Evolutionary conservation across 2,329 filamentous ascomycete genomes (phyloP).

Genomic region (Fusarium fracticaudum): DNA sequence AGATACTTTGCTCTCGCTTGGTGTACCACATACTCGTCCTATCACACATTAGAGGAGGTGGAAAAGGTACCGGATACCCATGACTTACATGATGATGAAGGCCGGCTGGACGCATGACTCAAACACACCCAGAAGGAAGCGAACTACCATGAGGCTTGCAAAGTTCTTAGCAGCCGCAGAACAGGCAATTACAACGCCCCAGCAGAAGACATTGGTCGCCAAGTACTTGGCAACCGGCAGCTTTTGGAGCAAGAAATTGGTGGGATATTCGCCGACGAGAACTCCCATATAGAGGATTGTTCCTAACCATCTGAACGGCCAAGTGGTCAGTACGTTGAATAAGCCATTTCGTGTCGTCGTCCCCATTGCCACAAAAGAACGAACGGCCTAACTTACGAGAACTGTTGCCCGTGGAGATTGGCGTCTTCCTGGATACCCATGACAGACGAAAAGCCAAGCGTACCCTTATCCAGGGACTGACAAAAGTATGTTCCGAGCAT

Average conservation of each 20-base stretch:
- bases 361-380: too few relatives aligned
- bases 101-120: slow-evolving; percentile 57
- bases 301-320: slow-evolving; percentile 59
- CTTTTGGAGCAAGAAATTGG: slow-evolving; percentile 56
- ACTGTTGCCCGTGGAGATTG: not conserved
- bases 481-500: not conserved
- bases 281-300: slow-evolving; percentile 51
- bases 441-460: not conserved
- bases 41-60: not conserved
- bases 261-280: slow-evolving; percentile 57
- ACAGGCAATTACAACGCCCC: slow-evolving; percentile 52
- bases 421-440: not conserved
- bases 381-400: not conserved
- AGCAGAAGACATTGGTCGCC: slow-evolving; percentile 53
- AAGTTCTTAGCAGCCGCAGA: slow-evolving; percentile 51
- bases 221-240: slow-evolving; percentile 57
- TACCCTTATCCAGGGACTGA: not conserved
- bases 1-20: not conserved
- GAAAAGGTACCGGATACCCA: too few relatives aligned
- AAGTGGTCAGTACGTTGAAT: not conserved
- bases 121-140: slow-evolving; percentile 56
- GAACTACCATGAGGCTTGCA: slow-evolving; percentile 50
- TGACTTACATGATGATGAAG: slow-evolving; percentile 52
- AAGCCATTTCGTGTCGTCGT: too few relatives aligned
- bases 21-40: slow-evolving; percentile 22